A percentile compares a stretch with the other conserved stretches of the same genome.
These are phyloP conservation scores for Wickerhamomyces hampshirensis DNA, from an alignment of 805 yeast species.

Conservation along the genomic window DNA sequence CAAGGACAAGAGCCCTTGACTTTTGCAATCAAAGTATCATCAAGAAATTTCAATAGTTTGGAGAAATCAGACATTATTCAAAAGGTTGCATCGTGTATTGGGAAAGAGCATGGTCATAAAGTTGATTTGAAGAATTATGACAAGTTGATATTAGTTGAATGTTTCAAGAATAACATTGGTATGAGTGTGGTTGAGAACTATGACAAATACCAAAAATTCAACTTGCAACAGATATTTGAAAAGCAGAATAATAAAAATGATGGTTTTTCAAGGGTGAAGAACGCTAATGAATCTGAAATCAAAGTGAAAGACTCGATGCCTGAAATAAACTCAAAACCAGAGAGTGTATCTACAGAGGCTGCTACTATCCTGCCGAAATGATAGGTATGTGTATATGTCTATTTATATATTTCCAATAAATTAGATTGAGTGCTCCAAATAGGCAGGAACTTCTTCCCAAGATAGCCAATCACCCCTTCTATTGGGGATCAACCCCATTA, in stretches of 20 bases:
- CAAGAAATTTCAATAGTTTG: constrained; percentile 72
- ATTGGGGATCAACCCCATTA: constrained; percentile 90
- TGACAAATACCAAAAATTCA: constrained; percentile 59
- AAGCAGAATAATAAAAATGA: constrained; percentile 21
- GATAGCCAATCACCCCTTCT: constrained; percentile 87
- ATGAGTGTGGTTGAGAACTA: constrained; percentile 74
- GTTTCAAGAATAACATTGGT: constrained; percentile 86
- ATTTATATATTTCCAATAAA: too few relatives aligned
- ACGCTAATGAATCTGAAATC: constrained; percentile 3
- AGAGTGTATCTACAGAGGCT: neutral
- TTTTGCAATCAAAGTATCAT: constrained; percentile 79
- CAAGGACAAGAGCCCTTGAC: constrained; percentile 31
- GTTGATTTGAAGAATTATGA: constrained; percentile 82
- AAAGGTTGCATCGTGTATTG: constrained; percentile 66
- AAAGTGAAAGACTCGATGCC: neutral
- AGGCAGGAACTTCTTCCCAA: constrained; percentile 54
- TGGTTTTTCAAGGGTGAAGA: constrained; percentile 14
- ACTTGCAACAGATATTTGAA: constrained; percentile 76
- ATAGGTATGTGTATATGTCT: neutral
- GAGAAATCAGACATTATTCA: constrained; percentile 70
- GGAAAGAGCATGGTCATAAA: constrained; percentile 61
- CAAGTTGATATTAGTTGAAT: constrained; percentile 74
- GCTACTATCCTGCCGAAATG: neutral
- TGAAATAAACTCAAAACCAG: constrained; percentile 1
- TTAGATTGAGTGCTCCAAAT: constrained; percentile 9